Evolutionary conservation across 2,329 filamentous ascomycete species (phyloP), one percentile per base, ranked within the genome.

Genomic region (Neoarthrinium moseri): DNA sequence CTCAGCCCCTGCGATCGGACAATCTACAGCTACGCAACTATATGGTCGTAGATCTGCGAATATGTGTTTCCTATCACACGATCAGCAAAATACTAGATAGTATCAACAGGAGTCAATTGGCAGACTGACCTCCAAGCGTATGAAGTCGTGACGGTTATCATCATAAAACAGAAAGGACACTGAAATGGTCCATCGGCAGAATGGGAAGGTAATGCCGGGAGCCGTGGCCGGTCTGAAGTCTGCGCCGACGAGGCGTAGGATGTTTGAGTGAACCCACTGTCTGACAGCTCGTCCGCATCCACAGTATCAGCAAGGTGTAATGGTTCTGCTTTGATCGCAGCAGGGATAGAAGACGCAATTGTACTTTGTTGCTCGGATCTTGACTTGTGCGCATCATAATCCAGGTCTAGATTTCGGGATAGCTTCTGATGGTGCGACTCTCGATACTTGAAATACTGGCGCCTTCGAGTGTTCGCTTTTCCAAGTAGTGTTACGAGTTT

Each of bases 121-220:
- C 21, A 5, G 26, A 41, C 59, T 49, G 44, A 66, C 48, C 57
- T 61, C 68, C 68, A 72, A 0, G 60, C 50, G 2, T 18, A n/a
- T 11, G 38, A 51, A 7, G 49, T 51, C 4, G 27, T 52, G 1
- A 63, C 51, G 1, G 49, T 61, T 4, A 71, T 57, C 5, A 70
- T 57, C 32, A 59, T 58, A 23, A 59, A 70, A 40, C 70, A 73
- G 7, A 68, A 70, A 0, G 66, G 69, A 27, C 69, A 72, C 46
- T 70, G 60, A 30, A 71, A 70, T 0, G 59, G 55, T 1, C 59
- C 58, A 8, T 55, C 36, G 0, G 38, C 22, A 0, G 60, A 53
- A 1, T 52, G 52, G 24, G 51, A 48, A 0, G 64, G 62, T 3
- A 52, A 41, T 3, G 41, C 59, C 15, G 49, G 68, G 6, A 56